These are phyloP conservation scores for Fusarium sp. DNA, from an alignment of 2,329 filamentous ascomycete species.

Conservation along the genomic window DNA sequence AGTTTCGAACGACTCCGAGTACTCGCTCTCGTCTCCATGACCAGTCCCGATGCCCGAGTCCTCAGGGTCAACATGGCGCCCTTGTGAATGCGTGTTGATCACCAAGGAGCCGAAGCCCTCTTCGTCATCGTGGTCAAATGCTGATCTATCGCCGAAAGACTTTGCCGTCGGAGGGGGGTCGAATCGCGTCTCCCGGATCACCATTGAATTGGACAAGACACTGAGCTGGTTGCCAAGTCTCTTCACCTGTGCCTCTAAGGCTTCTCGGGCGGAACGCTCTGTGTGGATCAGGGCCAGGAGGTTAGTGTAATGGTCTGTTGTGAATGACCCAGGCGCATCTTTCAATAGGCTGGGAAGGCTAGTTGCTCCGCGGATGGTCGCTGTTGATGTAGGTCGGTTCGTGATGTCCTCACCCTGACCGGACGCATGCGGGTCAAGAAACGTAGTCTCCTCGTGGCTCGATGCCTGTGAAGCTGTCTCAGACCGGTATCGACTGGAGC, in stretches of 20 bases:
- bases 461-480: conserved; percentile 41
- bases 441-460: conserved; percentile 57
- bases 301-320: conserved; percentile 61
- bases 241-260: conserved; percentile 68
- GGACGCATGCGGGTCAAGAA: conserved; percentile 48
- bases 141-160: conserved; percentile 53
- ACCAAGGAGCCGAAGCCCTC: conserved; percentile 47
- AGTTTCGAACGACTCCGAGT: conserved; percentile 64
- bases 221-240: conserved; percentile 64
- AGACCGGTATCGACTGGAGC: conserved; percentile 50
- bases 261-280: conserved; percentile 67
- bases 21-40: conserved; percentile 56
- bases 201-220: conserved; percentile 56
- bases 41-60: conserved; percentile 53
- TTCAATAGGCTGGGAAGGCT: conserved; percentile 58
- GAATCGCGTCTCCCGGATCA: conserved; percentile 32
- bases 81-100: conserved; percentile 26
- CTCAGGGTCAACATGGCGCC: conserved; percentile 45
- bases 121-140: conserved; percentile 58
- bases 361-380: conserved; percentile 60
- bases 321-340: conserved; percentile 48
- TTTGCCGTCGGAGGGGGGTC: conserved; percentile 51
- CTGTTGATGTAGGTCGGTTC: conserved; percentile 57
- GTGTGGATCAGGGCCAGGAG: conserved; percentile 65
- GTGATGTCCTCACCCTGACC: conserved; percentile 6